Evolutionary conservation across 2,329 filamentous ascomycete genomes (phyloP).

Genomic region (Aspergillus fumigatiaffinis): DNA sequence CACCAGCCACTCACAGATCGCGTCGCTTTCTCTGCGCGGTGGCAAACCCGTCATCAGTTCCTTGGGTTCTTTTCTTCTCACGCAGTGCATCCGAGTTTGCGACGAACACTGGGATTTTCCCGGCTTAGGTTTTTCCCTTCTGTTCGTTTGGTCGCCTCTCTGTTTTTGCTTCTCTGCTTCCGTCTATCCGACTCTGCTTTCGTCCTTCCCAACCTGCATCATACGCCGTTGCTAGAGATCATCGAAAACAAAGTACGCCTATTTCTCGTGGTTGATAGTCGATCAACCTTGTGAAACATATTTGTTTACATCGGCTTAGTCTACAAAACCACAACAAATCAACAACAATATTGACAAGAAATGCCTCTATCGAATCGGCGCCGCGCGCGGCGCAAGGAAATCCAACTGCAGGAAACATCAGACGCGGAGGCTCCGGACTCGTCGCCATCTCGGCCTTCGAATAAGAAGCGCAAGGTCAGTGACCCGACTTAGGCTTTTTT

Average conservation of each 20-base stretch:
- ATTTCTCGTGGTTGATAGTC: not conserved
- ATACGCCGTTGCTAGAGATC: not conserved
- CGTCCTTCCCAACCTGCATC: not conserved
- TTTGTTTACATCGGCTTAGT: not conserved
- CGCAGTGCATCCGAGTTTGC: conserved; percentile 20
- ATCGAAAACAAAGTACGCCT: not conserved
- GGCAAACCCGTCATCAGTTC: conserved; percentile 26
- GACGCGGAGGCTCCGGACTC: conserved; percentile 46
- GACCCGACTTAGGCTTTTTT: not conserved
- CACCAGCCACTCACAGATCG: conserved; percentile 15
- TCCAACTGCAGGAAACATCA: conserved; percentile 42
- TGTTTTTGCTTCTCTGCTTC: conserved; percentile 2
- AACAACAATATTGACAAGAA: conserved; percentile 14
- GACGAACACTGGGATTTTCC: conserved; percentile 18
- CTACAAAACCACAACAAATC: not conserved
- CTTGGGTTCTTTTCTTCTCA: conserved; percentile 28
- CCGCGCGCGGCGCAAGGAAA: conserved; percentile 44
- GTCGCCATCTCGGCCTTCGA: conserved; percentile 44
- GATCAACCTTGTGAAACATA: not conserved
- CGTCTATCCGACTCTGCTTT: conserved; percentile 1
- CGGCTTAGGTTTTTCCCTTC: conserved; percentile 8
- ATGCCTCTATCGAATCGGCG: conserved; percentile 44
- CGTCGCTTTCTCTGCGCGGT: conserved; percentile 23
- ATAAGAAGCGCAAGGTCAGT: conserved; percentile 48
- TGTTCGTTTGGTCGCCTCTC: conserved; percentile 11